Evolutionary conservation across 768 basidiomycete genomes (phyloP).

Genomic region (Pseudohyphozyma bogoriensis): DNA sequence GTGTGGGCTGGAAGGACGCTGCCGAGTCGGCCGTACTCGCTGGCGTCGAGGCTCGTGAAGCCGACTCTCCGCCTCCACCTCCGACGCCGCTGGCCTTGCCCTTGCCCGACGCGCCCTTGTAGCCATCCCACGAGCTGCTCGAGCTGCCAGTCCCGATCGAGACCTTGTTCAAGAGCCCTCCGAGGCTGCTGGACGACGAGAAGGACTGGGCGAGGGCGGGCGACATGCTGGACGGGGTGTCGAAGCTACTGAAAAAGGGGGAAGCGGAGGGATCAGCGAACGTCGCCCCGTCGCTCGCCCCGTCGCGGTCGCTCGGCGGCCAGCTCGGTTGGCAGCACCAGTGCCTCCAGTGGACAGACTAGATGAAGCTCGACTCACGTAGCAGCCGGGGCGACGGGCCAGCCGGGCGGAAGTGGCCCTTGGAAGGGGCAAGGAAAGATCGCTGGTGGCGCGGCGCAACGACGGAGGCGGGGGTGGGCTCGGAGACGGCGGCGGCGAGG

Average conservation of each 20-base stretch:
- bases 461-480: too few species aligned
- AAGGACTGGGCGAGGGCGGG: background rate
- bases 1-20: background rate
- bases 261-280: too few species aligned
- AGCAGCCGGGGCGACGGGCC: too few species aligned
- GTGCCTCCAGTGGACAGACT: too few species aligned
- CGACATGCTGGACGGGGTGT: background rate
- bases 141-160: constrained; percentile 1
- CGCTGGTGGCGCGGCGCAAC: too few species aligned
- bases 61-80: background rate
- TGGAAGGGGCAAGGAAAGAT: too few species aligned
- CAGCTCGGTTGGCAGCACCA: too few species aligned
- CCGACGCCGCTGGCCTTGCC: background rate
- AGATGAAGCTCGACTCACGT: too few species aligned
- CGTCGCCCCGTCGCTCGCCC: too few species aligned
- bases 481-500: too few species aligned
- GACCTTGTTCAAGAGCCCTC: constrained; percentile 10
- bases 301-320: too few species aligned
- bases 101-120: background rate
- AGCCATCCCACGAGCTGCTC: background rate
- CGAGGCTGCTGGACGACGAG: background rate
- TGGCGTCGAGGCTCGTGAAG: background rate
- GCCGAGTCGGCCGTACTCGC: background rate
- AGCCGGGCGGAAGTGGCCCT: too few species aligned
- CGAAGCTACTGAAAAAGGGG: background rate